A percentile compares a stretch with the other conserved stretches of the same genome.
Conservation (phyloP, 305 asterid species). For the Vinca major region DNA sequence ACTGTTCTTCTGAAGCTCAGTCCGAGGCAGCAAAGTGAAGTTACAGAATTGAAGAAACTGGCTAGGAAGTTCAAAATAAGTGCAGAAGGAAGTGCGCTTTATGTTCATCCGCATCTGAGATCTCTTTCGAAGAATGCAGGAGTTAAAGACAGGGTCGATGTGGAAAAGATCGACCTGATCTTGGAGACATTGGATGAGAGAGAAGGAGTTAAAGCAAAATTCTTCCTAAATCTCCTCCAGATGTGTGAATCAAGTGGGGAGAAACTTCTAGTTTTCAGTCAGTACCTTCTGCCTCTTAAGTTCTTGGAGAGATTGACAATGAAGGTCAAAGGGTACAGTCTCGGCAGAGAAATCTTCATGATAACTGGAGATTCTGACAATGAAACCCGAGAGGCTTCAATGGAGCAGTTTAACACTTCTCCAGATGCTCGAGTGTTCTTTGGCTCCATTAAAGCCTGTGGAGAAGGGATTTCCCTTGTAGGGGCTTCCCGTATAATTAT, state of each 20-base stretch:
- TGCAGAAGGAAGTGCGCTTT: slow-evolving; percentile 86
- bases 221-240: slow-evolving; percentile 76
- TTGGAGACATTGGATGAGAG: slow-evolving; percentile 49
- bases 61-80: slow-evolving; percentile 55
- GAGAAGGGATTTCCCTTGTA: slow-evolving; percentile 93
- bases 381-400: slow-evolving; percentile 55
- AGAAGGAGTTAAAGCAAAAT: slow-evolving; percentile 82
- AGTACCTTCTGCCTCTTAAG: slow-evolving; percentile 73
- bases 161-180: slow-evolving; percentile 53
- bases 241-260: slow-evolving; percentile 80
- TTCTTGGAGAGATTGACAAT: slow-evolving; percentile 70
- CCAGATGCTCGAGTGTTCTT: slow-evolving; percentile 83
- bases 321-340: slow-evolving; percentile 51
- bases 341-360: slow-evolving; percentile 79
- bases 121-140: slow-evolving; percentile 51
- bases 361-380: slow-evolving; percentile 82
- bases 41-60: slow-evolving; percentile 34
- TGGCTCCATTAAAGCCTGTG: slow-evolving; percentile 92
- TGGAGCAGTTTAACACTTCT: slow-evolving; percentile 65
- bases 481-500: slow-evolving; percentile 88
- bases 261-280: slow-evolving; percentile 82
- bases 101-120: slow-evolving; percentile 67
- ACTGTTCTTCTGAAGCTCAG: slow-evolving; percentile 64
- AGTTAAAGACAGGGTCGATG: slow-evolving; percentile 66
- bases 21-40: slow-evolving; percentile 46